Conservation (phyloP, 805 yeast genomes). For the Cyberlindnera suaveolens region DNA sequence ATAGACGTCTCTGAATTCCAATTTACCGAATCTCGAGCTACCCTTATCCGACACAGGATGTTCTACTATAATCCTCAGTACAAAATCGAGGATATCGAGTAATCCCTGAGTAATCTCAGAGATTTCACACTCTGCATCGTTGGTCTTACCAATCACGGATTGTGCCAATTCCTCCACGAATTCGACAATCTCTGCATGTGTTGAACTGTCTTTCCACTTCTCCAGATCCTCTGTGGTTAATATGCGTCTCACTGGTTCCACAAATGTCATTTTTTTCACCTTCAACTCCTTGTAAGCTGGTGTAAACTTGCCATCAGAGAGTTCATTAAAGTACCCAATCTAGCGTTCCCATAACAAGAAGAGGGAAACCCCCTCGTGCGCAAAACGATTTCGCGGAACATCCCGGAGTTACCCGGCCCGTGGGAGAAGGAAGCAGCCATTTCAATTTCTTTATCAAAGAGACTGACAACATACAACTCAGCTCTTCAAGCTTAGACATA, state of each 20-base stretch:
- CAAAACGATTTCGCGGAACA: too few relatives aligned
- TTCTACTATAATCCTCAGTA: conserved; percentile 37
- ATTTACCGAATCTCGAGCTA: conserved; percentile 81
- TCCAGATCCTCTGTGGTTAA: conserved; percentile 53
- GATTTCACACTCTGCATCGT: conserved; percentile 40
- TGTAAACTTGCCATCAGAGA: too few relatives aligned
- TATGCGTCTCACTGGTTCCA: conserved; percentile 39
- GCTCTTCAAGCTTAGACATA: too few relatives aligned
- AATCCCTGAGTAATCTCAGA: conserved; percentile 31
- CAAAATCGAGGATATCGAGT: conserved; percentile 36
- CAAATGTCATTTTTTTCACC: not conserved
- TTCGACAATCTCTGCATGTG: conserved; percentile 42
- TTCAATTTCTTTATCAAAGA: not conserved
- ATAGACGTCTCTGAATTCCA: conserved; percentile 80
- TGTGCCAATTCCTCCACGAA: conserved; percentile 56
- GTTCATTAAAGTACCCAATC: too few relatives aligned
- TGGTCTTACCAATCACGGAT: conserved; percentile 55
- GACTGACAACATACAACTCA: not conserved
- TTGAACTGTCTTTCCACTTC: conserved; percentile 47
- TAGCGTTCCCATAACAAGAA: too few relatives aligned
- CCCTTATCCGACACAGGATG: conserved; percentile 70
- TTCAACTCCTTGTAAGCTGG: not conserved
- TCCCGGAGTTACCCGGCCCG: not conserved
- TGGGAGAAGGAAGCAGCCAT: not conserved
- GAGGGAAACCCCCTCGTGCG: too few relatives aligned